A percentile compares a stretch with the other conserved stretches of the same genome.
Evolutionary conservation across 148 eudicot genomes (phyloP).

Genomic region (Rhododendron griersonianum): DNA sequence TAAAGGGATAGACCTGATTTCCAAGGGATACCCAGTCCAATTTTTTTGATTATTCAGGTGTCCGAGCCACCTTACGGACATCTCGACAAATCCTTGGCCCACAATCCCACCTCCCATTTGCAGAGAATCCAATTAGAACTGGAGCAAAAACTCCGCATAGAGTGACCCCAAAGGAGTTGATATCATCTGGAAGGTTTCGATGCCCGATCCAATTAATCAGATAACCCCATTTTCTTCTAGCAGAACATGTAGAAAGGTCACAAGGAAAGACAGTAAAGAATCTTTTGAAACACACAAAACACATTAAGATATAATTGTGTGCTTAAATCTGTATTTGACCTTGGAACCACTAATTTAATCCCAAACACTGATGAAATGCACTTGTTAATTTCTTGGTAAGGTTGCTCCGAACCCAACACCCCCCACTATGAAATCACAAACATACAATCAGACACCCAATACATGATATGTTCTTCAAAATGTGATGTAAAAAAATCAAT

Average conservation of each 20-base stretch:
- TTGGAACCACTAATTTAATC: not conserved
- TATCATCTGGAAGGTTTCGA: no score
- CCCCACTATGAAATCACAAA: not conserved
- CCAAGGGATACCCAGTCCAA: not conserved
- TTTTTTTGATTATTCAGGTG: not conserved
- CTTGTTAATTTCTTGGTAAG: not conserved
- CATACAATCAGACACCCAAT: not conserved
- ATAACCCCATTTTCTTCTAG: not conserved
- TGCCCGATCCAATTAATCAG: not conserved
- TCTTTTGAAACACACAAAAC: not conserved
- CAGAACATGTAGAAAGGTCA: not conserved
- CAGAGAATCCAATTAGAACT: no score
- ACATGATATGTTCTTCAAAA: not conserved
- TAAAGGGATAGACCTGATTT: not conserved
- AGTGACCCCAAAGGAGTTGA: not conserved
- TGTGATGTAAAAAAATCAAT: not conserved
- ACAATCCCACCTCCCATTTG: not conserved
- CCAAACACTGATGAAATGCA: not conserved
- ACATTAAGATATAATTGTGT: not conserved
- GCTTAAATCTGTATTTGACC: not conserved
- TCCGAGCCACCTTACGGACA: fast-evolving
- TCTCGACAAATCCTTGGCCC: no score
- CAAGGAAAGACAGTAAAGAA: not conserved
- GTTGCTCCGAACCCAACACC: not conserved
- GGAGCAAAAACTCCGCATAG: no score